phyloP scores from a whole-genome alignment of 2,329 filamentous ascomycete genomes.

The Aspergillus quadricinctus region DNA sequence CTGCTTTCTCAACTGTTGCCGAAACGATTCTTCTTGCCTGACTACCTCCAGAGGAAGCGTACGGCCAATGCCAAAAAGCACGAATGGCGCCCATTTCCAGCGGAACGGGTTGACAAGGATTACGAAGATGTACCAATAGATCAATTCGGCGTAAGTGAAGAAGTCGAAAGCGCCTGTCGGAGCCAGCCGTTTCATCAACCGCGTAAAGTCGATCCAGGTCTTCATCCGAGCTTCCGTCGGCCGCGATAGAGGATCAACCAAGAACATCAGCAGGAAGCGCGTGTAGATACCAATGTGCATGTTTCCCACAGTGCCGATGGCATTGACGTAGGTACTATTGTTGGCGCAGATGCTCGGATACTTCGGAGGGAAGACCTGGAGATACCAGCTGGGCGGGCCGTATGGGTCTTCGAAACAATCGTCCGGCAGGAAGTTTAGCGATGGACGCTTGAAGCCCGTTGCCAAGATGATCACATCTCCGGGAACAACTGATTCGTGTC shows the following conservation, averaged over 20 bases:
- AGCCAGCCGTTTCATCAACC: constrained; percentile 62
- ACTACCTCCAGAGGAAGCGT: constrained; percentile 64
- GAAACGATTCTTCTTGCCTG: constrained; percentile 54
- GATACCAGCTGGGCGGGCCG: constrained; percentile 78
- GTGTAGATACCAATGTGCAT: constrained; percentile 91
- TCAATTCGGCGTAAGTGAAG: constrained; percentile 78
- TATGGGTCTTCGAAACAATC: constrained; percentile 72
- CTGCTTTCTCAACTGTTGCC: constrained; percentile 23
- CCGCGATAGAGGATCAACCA: constrained; percentile 70
- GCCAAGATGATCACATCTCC: constrained; percentile 79
- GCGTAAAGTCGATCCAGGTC: constrained; percentile 81
- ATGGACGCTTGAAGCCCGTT: constrained; percentile 73
- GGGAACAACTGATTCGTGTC: constrained; percentile 60
- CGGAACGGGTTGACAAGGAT: constrained; percentile 77
- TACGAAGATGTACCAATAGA: constrained; percentile 83
- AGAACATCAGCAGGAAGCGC: constrained; percentile 78
- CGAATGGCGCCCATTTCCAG: constrained; percentile 86
- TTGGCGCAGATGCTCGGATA: constrained; percentile 72
- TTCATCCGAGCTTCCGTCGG: constrained; percentile 73
- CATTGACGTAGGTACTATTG: constrained; percentile 78
- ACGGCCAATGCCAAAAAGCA: constrained; percentile 70
- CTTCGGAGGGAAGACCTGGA: constrained; percentile 75
- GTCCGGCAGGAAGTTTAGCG: constrained; percentile 67
- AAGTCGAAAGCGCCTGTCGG: constrained; percentile 80
- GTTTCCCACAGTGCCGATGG: constrained; percentile 77